These are phyloP conservation scores for Fraxinus greggii DNA, from an alignment of 305 asterid species.

Conservation along the genomic window DNA sequence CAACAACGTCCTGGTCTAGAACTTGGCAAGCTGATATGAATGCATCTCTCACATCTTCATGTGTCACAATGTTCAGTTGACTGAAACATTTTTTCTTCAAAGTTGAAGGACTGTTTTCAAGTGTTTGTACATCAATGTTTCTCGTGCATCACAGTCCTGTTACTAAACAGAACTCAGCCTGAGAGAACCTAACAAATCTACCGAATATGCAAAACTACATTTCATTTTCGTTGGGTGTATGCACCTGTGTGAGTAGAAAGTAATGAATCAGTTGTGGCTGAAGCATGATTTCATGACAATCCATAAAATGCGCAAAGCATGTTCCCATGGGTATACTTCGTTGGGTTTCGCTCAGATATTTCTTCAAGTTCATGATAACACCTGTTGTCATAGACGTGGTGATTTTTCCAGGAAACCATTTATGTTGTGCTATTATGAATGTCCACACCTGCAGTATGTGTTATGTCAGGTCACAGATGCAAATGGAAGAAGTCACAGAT, in stretches of 20 bases:
- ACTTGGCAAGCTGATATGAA: background rate
- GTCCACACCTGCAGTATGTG: background rate
- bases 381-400: background rate
- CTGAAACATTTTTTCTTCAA: background rate
- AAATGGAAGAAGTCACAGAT: no score
- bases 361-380: background rate
- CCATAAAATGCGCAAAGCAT: no score
- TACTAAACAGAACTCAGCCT: background rate
- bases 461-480: background rate
- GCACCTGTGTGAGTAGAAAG: background rate
- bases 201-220: background rate
- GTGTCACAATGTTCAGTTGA: background rate
- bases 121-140: background rate
- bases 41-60: background rate
- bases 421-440: background rate
- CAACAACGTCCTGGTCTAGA: background rate
- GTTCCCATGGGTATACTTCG: no score
- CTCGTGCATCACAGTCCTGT: background rate
- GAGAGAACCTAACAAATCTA: background rate
- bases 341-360: background rate
- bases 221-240: background rate
- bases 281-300: no score
- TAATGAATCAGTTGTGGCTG: background rate
- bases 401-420: background rate
- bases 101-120: background rate